These are phyloP conservation scores for Orbilia javanica DNA, from an alignment of 2,329 filamentous ascomycete genomes.

Conservation along the genomic window DNA sequence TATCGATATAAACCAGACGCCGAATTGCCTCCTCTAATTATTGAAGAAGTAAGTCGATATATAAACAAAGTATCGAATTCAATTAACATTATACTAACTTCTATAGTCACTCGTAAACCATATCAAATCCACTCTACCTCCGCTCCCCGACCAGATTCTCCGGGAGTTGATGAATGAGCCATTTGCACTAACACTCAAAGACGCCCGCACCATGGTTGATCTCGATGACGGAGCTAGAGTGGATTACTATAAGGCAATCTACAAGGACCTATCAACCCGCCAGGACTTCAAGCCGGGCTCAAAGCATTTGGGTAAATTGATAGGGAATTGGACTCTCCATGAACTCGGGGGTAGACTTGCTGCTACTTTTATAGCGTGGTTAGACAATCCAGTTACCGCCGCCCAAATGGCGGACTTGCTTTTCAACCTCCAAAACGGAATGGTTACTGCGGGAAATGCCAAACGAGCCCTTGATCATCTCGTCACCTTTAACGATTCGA, in stretches of 20 bases:
- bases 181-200: constrained; percentile 82
- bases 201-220: constrained; percentile 82
- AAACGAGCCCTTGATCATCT: constrained; percentile 45
- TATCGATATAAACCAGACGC: constrained; percentile 99
- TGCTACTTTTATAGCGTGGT: constrained; percentile 65
- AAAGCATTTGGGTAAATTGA: constrained; percentile 67
- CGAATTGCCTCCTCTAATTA: constrained; percentile 83
- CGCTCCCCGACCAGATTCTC: constrained; percentile 78
- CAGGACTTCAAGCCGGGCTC: constrained; percentile 60
- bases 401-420: constrained; percentile 67
- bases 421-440: constrained; percentile 65
- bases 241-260: constrained; percentile 73
- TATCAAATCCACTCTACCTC: constrained; percentile 75
- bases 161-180: constrained; percentile 71
- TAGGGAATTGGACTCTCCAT: constrained; percentile 73
- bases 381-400: constrained; percentile 65
- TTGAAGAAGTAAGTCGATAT: constrained; percentile 71
- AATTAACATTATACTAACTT: constrained; percentile 3
- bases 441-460: constrained; percentile 65
- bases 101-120: constrained; percentile 73
- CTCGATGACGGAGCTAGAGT: constrained; percentile 83
- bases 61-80: not conserved
- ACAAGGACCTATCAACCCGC: constrained; percentile 33
- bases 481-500: constrained; percentile 2
- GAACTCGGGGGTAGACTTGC: constrained; percentile 69